These are phyloP conservation scores for Wickerhamiella lipophila DNA, from an alignment of 805 yeast species.

Conservation along the genomic window DNA sequence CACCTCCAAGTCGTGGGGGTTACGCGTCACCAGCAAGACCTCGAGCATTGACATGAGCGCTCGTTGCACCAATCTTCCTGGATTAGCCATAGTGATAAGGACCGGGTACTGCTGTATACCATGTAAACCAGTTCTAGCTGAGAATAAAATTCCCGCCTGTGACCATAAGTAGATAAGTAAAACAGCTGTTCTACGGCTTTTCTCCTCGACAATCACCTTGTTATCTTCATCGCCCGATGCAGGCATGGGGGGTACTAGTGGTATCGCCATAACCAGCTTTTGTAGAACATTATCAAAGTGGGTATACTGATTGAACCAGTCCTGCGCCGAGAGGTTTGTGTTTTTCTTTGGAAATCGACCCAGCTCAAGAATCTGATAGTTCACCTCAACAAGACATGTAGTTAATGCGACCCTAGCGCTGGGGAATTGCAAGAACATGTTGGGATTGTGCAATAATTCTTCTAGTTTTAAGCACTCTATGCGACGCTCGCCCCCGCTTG, in stretches of 20 bases:
- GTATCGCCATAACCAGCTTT: conserved; percentile 11
- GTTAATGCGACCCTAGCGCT: conserved; percentile 13
- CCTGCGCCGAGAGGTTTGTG: conserved; percentile 10
- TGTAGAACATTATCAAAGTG: conserved; percentile 14
- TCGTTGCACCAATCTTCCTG: conserved; percentile 17
- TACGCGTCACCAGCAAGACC: conserved; percentile 18
- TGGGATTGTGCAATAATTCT: conserved; percentile 14
- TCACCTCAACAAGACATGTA: conserved; percentile 13
- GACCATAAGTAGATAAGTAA: conserved; percentile 16
- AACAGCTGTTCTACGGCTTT: conserved; percentile 10
- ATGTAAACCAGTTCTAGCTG: conserved; percentile 14
- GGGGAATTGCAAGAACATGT: conserved; percentile 12
- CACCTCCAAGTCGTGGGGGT: conserved; percentile 18
- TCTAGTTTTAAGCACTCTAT: conserved; percentile 11
- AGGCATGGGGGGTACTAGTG: conserved; percentile 13
- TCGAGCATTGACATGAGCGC: conserved; percentile 19
- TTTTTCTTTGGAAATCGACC: conserved; percentile 16
- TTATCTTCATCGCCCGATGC: conserved; percentile 4
- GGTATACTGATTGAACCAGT: conserved; percentile 17
- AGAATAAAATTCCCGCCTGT: conserved; percentile 17
- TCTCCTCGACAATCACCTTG: conserved; percentile 11
- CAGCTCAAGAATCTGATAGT: conserved; percentile 13
- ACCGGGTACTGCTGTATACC: conserved; percentile 16
- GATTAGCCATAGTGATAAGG: conserved; percentile 14
- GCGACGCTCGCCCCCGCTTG: conserved; percentile 1